Evolutionary conservation across 257 asterid species (phyloP).

Genomic region (Przewalskia tangutica): DNA sequence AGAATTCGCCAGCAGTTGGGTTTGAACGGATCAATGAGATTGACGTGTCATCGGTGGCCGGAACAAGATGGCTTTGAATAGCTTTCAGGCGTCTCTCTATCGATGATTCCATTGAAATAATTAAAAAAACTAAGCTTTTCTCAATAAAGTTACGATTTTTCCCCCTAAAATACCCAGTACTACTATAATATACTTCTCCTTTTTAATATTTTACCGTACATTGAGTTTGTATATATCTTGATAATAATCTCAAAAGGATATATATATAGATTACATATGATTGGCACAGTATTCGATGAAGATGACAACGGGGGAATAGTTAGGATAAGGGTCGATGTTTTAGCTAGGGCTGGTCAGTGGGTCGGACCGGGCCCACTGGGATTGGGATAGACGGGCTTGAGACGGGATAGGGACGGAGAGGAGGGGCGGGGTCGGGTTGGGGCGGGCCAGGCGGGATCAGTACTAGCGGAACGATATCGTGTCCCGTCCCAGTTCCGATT

Average conservation of each 20-base stretch:
- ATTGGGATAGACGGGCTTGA: too few species aligned
- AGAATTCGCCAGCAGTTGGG: constrained; percentile 57
- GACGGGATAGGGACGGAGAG: too few species aligned
- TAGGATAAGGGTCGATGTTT: constrained; percentile 24
- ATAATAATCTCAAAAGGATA: neutral
- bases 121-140: neutral
- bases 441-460: too few species aligned
- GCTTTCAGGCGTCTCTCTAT: constrained; percentile 68
- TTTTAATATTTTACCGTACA: neutral
- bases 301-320: neutral
- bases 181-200: neutral
- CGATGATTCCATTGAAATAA: constrained; percentile 35
- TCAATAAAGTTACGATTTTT: neutral
- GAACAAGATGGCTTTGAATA: constrained; percentile 53
- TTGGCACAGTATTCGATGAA: constrained; percentile 43
- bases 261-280: neutral
- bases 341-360: too few species aligned
- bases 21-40: constrained; percentile 31
- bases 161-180: neutral
- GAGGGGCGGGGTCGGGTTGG: too few species aligned
- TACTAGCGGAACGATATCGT: too few species aligned
- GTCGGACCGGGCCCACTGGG: too few species aligned
- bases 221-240: neutral
- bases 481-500: too few species aligned
- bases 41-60: constrained; percentile 27